Evolutionary conservation across 163 green algal species (phyloP), one percentile per base, ranked within the genome.

Genomic region (Scenedesmus sp.): DNA sequence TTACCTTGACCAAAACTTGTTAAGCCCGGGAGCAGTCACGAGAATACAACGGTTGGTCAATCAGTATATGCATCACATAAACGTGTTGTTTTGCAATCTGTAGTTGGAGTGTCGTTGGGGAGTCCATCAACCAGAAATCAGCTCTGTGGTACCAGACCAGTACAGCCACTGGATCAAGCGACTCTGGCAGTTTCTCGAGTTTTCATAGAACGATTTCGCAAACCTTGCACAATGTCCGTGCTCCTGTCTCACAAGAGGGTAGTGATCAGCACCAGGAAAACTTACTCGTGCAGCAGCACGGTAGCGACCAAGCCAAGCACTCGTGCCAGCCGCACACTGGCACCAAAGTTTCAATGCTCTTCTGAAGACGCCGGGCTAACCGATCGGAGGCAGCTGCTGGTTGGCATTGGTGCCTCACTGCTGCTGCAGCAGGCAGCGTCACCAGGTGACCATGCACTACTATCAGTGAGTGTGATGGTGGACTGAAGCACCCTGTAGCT

Each of bases 381-480:
- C 0, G 70, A 79, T 79, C 70, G 70, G 70, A 79, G 70, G 23
- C 70, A 79, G 70, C 70, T 79, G 70, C 70, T 79, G 70, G 6
- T 79, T 23, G 20, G 70, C 70, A 52, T 79, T 79, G 70, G 70
- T 52, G 70, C 70, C 4, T 79, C 70, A 79, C 23, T 79, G 70
- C 70, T 79, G 70, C 70, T 79, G 70, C 70, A 79, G 70, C 70
- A 79, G 70, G 70, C 70, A 79, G 70, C 23, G 23, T 79, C 70
- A 79, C 70, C 70, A 79, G 70, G 70, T 79, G 70, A 79, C 12
- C 70, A 52, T 52, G 23, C 18, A 23, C 70, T 52, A 52, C 70
- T 18, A 52, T 10, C 59, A 64, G 9, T 64, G 0, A 64, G 59
- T 15, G 8, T 64, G 59, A 64, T 64, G 9, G 8, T 15, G 9